These are phyloP conservation scores for Postia placenta DNA, from an alignment of 768 basidiomycete species.

Conservation along the genomic window DNA sequence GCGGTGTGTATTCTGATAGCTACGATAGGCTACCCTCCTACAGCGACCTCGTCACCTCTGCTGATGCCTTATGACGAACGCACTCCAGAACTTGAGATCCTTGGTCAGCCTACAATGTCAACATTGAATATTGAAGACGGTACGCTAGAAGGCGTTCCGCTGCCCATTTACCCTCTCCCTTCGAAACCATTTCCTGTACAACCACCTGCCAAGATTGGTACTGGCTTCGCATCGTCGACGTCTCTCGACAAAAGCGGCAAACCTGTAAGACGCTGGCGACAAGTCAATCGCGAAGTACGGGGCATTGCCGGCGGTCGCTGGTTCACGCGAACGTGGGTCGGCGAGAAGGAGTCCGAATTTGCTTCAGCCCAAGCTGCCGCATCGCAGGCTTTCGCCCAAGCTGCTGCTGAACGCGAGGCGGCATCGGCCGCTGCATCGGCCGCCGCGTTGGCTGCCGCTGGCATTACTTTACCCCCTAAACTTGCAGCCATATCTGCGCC, in stretches of 20 bases:
- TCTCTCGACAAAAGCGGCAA: conserved; percentile 60
- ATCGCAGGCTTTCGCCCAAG: conserved; percentile 11
- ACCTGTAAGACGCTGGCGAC: conserved; percentile 66
- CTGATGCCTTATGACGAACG: conserved; percentile 40
- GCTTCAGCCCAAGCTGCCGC: conserved; percentile 25
- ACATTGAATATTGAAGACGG: conserved; percentile 31
- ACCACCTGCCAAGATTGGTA: conserved; percentile 66
- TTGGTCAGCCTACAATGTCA: conserved; percentile 7
- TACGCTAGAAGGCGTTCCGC: conserved; percentile 51
- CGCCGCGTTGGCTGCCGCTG: conserved; percentile 8
- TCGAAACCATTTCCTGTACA: conserved; percentile 82
- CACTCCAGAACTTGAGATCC: conserved; percentile 24
- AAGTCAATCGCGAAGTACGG: conserved; percentile 69
- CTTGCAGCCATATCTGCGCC: conserved; percentile 8
- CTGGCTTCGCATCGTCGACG: conserved; percentile 63
- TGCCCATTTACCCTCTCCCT: conserved; percentile 73
- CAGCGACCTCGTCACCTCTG: conserved; percentile 73
- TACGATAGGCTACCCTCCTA: conserved; percentile 51
- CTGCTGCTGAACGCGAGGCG: conserved; percentile 5
- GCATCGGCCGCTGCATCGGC: conserved; percentile 6
- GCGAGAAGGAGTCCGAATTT: conserved; percentile 71
- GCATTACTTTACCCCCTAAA: conserved; percentile 14
- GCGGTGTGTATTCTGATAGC: not conserved
- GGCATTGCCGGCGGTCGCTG: conserved; percentile 82
- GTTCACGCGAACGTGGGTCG: conserved; percentile 80